These are phyloP conservation scores for Schrenkiella parvula DNA, from an alignment of 345 rosid species.

Conservation along the genomic window DNA sequence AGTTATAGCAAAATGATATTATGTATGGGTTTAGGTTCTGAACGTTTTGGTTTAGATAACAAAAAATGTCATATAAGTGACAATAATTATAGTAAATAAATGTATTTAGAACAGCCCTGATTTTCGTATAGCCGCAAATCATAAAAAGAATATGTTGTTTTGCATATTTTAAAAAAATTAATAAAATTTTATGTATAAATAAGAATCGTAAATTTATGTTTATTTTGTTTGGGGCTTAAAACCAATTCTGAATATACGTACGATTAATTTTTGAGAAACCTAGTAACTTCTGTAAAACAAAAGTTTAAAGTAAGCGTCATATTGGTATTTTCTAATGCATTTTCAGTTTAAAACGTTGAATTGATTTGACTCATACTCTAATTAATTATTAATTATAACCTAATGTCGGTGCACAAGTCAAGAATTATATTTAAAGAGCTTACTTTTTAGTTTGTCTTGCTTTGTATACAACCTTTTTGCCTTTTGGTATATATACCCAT, in stretches of 20 bases:
- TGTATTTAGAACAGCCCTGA: too few relatives aligned
- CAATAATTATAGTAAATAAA: not conserved
- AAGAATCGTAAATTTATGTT: too few relatives aligned
- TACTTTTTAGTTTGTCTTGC: slow-evolving; percentile 5
- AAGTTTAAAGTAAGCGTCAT: not conserved
- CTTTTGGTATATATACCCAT: slow-evolving; percentile 21
- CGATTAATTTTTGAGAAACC: too few relatives aligned
- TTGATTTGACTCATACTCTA: not conserved
- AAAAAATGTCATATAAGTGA: not conserved
- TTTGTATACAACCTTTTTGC: not conserved
- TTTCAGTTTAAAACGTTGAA: not conserved
- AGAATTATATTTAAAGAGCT: slow-evolving; percentile 5
- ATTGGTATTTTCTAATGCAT: not conserved
- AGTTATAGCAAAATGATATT: not conserved
- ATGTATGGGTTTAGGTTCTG: not conserved
- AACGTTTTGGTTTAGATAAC: not conserved
- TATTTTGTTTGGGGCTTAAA: too few relatives aligned
- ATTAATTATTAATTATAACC: not conserved
- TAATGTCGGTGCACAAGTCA: not conserved
- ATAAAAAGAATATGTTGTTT: too few relatives aligned
- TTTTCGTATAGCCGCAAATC: too few relatives aligned
- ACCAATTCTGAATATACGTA: too few relatives aligned
- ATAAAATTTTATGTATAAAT: too few relatives aligned
- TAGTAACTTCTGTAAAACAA: not conserved
- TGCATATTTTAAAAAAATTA: too few relatives aligned